Conservation (phyloP, 2,329 filamentous ascomycete genomes). For the Fusarium hainanense region DNA sequence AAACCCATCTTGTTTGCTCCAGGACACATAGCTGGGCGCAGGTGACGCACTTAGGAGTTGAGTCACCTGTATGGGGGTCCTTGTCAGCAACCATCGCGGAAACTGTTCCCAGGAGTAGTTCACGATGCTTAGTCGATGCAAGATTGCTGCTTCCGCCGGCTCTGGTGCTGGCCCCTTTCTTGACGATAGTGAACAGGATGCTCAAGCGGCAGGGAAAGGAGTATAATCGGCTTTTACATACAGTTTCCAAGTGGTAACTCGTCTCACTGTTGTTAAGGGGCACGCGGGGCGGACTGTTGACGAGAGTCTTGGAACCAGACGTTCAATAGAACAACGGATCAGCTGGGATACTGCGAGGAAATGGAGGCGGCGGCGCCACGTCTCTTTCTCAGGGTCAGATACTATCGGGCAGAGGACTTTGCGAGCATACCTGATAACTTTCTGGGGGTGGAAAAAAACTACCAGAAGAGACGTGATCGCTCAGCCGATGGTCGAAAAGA, state of each 20-base stretch:
- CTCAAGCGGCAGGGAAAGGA: background rate
- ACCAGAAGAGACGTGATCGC: background rate
- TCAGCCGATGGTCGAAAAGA: background rate
- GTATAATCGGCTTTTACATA: background rate
- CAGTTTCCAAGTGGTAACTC: background rate
- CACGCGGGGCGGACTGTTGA: background rate
- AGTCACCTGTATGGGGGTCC: background rate
- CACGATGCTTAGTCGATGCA: background rate
- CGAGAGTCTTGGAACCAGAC: background rate
- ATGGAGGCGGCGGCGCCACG: background rate
- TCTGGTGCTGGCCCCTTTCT: background rate
- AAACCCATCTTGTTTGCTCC: background rate
- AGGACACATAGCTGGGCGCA: background rate
- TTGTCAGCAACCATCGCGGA: background rate
- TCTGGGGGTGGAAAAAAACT: background rate
- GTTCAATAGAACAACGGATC: background rate
- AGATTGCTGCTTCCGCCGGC: background rate
- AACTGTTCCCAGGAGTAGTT: background rate
- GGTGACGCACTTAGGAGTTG: background rate
- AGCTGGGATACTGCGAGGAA: background rate
- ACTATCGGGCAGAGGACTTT: background rate
- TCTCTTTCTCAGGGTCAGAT: background rate
- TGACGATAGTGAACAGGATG: background rate
- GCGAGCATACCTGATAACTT: background rate
- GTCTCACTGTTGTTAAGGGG: background rate